Evolutionary conservation across 1,284 basidiomycete species (phyloP).

Genomic region (Golubevia pallescens): DNA sequence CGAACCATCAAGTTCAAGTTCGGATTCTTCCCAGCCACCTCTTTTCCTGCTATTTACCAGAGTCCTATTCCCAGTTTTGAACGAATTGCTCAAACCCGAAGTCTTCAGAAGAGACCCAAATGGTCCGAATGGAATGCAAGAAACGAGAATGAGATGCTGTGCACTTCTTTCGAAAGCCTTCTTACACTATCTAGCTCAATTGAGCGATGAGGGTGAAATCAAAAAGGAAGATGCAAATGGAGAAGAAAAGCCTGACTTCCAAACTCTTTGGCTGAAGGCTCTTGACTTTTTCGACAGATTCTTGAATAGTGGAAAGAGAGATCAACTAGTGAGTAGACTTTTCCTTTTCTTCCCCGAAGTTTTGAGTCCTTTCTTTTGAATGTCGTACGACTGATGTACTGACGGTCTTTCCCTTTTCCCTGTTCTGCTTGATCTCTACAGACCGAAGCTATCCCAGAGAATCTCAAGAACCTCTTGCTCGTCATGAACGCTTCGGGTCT

Average conservation of each 20-base stretch:
- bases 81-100: conserved; percentile 50
- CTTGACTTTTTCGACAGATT: conserved; percentile 49
- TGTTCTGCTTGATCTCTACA: conserved; percentile 1
- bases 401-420: neutral
- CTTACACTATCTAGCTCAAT: conserved; percentile 34
- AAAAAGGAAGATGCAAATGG: neutral
- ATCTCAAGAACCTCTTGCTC: conserved; percentile 56
- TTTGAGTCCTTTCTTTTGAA: neutral
- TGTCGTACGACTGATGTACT: too few relatives aligned
- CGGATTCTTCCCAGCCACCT: neutral
- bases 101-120: conserved; percentile 39
- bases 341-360: conserved; percentile 4
- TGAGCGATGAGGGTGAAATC: conserved; percentile 9
- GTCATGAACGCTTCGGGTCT: conserved; percentile 47
- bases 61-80: conserved; percentile 55
- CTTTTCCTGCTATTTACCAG: conserved; percentile 29
- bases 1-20: neutral
- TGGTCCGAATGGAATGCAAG: conserved; percentile 25
- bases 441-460: conserved; percentile 54
- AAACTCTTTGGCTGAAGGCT: conserved; percentile 37
- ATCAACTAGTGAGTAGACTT: conserved; percentile 16
- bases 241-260: conserved; percentile 20
- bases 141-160: conserved; percentile 44
- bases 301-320: conserved; percentile 27
- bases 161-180: conserved; percentile 49